Evolutionary conservation across 176 grass and related monocot genomes (phyloP), one percentile per base, ranked within the genome.

Genomic region (Triticum aestivum): DNA sequence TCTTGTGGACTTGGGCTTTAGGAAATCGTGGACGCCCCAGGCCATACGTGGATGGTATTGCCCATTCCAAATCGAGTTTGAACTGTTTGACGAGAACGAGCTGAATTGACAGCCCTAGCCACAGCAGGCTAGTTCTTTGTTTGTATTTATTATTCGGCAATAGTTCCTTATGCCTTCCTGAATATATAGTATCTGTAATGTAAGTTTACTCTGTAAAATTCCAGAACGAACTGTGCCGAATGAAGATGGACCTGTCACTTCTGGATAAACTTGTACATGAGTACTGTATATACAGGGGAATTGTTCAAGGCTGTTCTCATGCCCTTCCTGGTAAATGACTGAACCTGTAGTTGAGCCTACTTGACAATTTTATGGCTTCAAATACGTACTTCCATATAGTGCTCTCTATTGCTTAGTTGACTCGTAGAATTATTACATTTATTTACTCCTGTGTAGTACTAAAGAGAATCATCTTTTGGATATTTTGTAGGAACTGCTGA

Each of bases 231-330:
- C 65, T 96, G 69, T 96, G 94, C 83, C 90, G 92, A 84, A 99
- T 99, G 87, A 99, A 96, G 90, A 44, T 99, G 87, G 94, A 99
- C 84, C 84, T 94, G 77, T 86, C 90, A 21, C 83, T 94, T 84
- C 83, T 99, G 87, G 94, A 99, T 90, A 94, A 94, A 93, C 90
- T 99, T 92, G 92, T 99, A 49, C 97, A 94, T 9, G 97, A 99
- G 83, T 99, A 99, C 65, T 99, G 97, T 86, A 65, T 96, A 85
- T 99, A 99, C 72, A 92, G 97, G 89, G 97, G 97, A 49, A 91
- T 99, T 73, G 87, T 96, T 89, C 88, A 99, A 90, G 84, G 87
- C 11, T 34, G 51, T 54, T 89, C 92, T 35, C 84, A 89, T 88
- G 68, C 81, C 72, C 58, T 83, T 87, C 72, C 84, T 90, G 93